phyloP scores from a whole-genome alignment of 257 asterid species.

The Avicennia marina region DNA sequence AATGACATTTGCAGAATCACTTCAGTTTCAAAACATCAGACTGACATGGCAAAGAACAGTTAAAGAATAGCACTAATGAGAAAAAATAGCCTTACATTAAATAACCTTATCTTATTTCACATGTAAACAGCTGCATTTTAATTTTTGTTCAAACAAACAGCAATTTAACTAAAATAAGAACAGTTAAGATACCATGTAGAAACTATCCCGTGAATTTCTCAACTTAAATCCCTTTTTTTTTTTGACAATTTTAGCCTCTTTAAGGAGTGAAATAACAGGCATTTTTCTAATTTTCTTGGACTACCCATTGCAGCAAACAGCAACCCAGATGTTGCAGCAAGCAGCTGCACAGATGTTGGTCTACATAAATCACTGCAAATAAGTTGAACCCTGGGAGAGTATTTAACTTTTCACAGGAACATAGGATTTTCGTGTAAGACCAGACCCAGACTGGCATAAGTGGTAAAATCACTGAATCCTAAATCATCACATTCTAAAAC shows the following conservation, averaged over 20 bases:
- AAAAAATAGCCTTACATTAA: not conserved
- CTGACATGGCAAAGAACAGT: not conserved
- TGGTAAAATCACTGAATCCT: not conserved
- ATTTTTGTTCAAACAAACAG: conserved; percentile 3
- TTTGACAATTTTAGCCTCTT: conserved; percentile 6
- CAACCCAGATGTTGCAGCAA: no score
- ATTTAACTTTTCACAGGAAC: not conserved
- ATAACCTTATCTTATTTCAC: not conserved
- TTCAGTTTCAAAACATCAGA: not conserved
- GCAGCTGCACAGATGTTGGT: conserved; percentile 1
- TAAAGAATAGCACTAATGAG: not conserved
- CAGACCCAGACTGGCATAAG: no score
- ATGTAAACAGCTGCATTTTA: not conserved
- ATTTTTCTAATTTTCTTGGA: conserved; percentile 1
- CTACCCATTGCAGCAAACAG: conserved; percentile 11
- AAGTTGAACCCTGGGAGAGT: not conserved
- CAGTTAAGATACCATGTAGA: conserved; percentile 10
- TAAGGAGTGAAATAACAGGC: not conserved
- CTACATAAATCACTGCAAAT: not conserved
- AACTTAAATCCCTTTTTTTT: not conserved
- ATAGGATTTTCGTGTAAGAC: no score
- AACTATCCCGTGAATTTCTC: not conserved
- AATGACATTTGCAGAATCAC: not conserved
- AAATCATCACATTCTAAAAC: conserved; percentile 2
- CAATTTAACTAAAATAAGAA: conserved; percentile 1